Evolutionary conservation across 2,329 filamentous ascomycete species (phyloP).

Genomic region (Cercospora sp.): DNA sequence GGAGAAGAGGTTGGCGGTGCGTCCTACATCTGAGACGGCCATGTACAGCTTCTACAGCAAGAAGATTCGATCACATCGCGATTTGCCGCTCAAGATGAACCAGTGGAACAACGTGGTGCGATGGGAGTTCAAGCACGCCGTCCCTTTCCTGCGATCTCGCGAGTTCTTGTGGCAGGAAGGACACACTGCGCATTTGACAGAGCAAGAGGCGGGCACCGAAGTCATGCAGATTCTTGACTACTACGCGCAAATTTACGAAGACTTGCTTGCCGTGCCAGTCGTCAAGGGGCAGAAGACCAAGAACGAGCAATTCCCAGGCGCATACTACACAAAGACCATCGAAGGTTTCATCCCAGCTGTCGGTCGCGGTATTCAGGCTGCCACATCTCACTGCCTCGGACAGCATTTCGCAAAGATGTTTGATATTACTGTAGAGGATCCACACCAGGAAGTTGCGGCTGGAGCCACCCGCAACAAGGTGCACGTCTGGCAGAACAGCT

Average conservation of each 20-base stretch:
- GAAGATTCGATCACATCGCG: conserved; percentile 95
- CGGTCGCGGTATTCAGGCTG: conserved; percentile 93
- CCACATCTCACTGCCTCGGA: conserved; percentile 88
- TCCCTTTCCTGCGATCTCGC: conserved; percentile 82
- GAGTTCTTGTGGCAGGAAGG: conserved; percentile 99
- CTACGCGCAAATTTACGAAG: conserved; percentile 88
- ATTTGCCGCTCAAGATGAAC: conserved; percentile 90
- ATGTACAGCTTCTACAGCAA: conserved; percentile 97
- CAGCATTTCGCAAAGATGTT: conserved; percentile 99
- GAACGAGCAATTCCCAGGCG: conserved; percentile 97
- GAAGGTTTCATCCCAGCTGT: conserved; percentile 97
- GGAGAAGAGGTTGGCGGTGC: conserved; percentile 73
- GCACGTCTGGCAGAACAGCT: conserved; percentile 97
- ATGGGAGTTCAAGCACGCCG: conserved; percentile 94
- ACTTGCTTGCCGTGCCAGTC: conserved; percentile 91
- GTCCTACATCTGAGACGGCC: conserved; percentile 71
- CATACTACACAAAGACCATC: conserved; percentile 93
- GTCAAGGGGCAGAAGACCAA: conserved; percentile 93
- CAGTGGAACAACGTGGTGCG: conserved; percentile 96
- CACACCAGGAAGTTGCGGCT: conserved; percentile 59
- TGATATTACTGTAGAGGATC: conserved; percentile 94
- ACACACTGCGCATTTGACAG: conserved; percentile 86
- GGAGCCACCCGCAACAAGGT: conserved; percentile 76
- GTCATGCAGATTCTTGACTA: conserved; percentile 90
- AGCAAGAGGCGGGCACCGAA: conserved; percentile 77